Percentiles rank a stretch among this genome's conserved stretches.
These are phyloP conservation scores for Schizopora paradoxa DNA, from an alignment of 1,284 basidiomycete genomes.

Conservation along the genomic window DNA sequence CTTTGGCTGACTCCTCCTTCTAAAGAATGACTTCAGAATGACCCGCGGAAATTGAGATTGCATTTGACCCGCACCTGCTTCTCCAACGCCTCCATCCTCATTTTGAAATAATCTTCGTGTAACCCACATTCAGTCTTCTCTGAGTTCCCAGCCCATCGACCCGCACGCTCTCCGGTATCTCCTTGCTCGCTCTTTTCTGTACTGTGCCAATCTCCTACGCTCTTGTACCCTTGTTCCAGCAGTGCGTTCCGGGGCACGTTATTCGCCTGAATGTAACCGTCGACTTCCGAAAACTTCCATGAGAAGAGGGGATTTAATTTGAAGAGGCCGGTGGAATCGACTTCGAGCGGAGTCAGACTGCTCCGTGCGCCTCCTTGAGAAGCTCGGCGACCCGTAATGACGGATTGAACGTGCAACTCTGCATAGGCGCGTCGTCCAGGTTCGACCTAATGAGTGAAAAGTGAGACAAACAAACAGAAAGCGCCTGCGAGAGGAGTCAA, in stretches of 20 bases:
- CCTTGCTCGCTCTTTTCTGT: constrained; percentile 70
- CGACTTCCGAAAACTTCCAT: constrained; percentile 86
- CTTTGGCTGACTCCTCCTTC: no score
- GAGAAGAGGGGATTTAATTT: constrained; percentile 94
- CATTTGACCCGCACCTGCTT: no score
- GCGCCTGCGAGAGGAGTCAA: constrained; percentile 6
- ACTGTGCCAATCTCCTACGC: constrained; percentile 97
- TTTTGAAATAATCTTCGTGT: constrained; percentile 80
- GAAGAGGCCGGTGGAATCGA: constrained; percentile 87
- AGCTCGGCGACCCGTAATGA: constrained; percentile 91
- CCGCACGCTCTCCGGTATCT: constrained; percentile 79
- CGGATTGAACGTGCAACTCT: constrained; percentile 75
- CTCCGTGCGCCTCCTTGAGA: constrained; percentile 90
- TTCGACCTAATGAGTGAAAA: constrained; percentile 61
- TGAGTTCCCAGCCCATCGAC: constrained; percentile 83
- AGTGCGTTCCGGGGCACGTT: constrained; percentile 88
- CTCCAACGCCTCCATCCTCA: constrained; percentile 41
- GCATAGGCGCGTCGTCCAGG: constrained; percentile 88
- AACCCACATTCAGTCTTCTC: constrained; percentile 96
- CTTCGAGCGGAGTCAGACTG: constrained; percentile 79
- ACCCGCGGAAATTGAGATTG: no score
- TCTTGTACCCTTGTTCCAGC: constrained; percentile 87
- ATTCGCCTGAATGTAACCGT: constrained; percentile 82
- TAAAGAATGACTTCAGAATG: no score
- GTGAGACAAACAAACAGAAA: constrained; percentile 9